Evolutionary conservation across 805 yeast genomes (phyloP).

Genomic region (Nematodospora valgi): DNA sequence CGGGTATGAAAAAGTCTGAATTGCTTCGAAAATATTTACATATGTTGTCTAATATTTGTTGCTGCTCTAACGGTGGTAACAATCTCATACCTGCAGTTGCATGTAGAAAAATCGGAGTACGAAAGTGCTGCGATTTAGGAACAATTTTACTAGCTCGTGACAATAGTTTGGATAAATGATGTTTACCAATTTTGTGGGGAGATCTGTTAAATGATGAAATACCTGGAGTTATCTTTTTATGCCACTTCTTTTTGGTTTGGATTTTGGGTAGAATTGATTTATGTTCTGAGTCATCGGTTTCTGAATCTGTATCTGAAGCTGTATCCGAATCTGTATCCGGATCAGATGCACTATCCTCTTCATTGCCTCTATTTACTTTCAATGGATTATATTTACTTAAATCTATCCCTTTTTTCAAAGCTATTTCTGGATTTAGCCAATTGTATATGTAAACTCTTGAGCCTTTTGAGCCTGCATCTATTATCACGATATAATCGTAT

Average conservation of each 20-base stretch:
- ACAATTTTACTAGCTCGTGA: slow-evolving; percentile 46
- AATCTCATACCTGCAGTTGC: slow-evolving; percentile 70
- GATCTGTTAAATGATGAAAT: slow-evolving; percentile 47
- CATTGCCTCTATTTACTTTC: slow-evolving; percentile 10
- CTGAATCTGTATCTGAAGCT: slow-evolving; percentile 3
- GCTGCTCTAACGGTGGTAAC: slow-evolving; percentile 50
- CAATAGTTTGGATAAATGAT: slow-evolving; percentile 49
- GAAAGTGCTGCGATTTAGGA: slow-evolving; percentile 54
- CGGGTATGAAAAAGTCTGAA: slow-evolving; percentile 55
- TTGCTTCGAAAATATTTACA: slow-evolving; percentile 48
- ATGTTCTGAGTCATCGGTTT: not conserved
- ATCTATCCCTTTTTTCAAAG: slow-evolving; percentile 20
- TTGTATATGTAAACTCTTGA: slow-evolving; percentile 59
- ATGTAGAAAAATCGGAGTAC: slow-evolving; percentile 69
- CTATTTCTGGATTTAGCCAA: slow-evolving; percentile 44
- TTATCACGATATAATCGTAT: slow-evolving; percentile 56
- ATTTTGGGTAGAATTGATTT: slow-evolving; percentile 27
- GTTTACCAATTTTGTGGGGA: slow-evolving; percentile 50
- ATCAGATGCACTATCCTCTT: not conserved
- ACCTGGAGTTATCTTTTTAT: slow-evolving; percentile 54
- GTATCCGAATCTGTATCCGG: slow-evolving; percentile 1
- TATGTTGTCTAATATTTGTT: slow-evolving; percentile 40
- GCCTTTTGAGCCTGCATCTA: slow-evolving; percentile 68
- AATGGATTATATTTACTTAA: slow-evolving; percentile 8
- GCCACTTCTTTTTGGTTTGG: slow-evolving; percentile 42